A percentile compares a stretch with the other conserved stretches of the same genome.
These are phyloP conservation scores for Aspergillus pseudoterreus DNA, from an alignment of 2,329 filamentous ascomycete species.

Conservation along the genomic window DNA sequence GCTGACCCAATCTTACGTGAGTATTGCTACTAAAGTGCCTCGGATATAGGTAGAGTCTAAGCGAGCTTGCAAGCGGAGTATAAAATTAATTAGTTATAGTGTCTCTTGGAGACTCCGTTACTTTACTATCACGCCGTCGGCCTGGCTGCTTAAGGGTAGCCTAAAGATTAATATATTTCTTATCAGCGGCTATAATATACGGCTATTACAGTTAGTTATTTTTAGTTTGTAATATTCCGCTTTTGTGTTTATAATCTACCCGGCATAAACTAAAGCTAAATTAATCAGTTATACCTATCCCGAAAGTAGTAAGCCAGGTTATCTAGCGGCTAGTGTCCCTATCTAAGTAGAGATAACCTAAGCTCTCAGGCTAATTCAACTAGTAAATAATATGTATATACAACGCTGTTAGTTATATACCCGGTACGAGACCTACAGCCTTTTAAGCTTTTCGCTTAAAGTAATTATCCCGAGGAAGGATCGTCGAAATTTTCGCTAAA, in stretches of 20 bases:
- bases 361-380: not conserved
- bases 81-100: too few relatives aligned
- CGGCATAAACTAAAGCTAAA: too few relatives aligned
- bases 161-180: not conserved
- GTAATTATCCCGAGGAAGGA: not conserved
- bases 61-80: too few relatives aligned
- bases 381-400: not conserved
- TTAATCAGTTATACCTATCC: too few relatives aligned
- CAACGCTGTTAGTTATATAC: not conserved
- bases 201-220: not conserved
- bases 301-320: too few relatives aligned
- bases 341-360: not conserved
- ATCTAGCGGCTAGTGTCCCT: not conserved
- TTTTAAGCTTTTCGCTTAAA: too few relatives aligned
- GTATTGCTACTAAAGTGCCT: too few relatives aligned
- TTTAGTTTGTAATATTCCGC: not conserved
- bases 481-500: not conserved
- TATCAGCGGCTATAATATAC: not conserved
- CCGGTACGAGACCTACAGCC: not conserved
- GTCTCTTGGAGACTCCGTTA: too few relatives aligned
- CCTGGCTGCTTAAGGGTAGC: too few relatives aligned
- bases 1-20: too few relatives aligned
- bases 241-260: not conserved
- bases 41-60: too few relatives aligned
- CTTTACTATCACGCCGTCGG: too few relatives aligned